phyloP scores from a whole-genome alignment of 2,329 filamentous ascomycete species.

The Macrophomina tecta region DNA sequence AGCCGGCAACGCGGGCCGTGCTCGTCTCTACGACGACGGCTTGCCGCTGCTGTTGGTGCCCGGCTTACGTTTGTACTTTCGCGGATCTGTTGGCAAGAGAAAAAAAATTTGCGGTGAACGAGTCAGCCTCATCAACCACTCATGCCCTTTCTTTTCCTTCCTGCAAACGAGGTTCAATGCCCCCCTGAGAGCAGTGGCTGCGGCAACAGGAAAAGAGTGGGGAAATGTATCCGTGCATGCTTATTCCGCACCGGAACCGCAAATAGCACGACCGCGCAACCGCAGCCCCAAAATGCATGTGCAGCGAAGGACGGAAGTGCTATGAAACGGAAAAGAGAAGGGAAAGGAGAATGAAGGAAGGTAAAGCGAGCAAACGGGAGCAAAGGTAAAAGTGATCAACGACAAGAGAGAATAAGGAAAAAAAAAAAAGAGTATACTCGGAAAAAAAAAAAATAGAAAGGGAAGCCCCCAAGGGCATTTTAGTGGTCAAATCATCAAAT shows the following conservation, averaged over 20 bases:
- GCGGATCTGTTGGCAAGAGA: conserved; percentile 3
- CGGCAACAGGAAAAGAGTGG: neutral
- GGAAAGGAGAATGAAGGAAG: neutral
- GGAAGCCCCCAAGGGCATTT: too few relatives aligned
- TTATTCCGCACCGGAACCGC: neutral
- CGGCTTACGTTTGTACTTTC: conserved; percentile 25
- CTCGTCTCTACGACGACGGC: neutral
- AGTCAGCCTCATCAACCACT: neutral
- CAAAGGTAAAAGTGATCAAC: too few relatives aligned
- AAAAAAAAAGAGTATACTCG: too few relatives aligned
- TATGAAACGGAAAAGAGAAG: neutral
- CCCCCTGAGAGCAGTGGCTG: too few relatives aligned
- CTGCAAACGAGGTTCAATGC: neutral
- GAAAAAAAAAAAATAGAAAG: too few relatives aligned
- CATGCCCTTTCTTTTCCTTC: neutral
- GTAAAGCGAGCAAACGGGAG: neutral
- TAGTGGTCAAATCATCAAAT: too few relatives aligned
- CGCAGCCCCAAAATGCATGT: too few relatives aligned
- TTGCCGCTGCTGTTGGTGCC: neutral
- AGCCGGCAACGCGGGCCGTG: too few relatives aligned
- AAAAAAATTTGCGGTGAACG: neutral
- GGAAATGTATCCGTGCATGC: neutral
- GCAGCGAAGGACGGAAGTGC: too few relatives aligned
- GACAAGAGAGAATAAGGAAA: too few relatives aligned
- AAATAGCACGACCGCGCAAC: neutral